A percentile compares a stretch with the other conserved stretches of the same genome.
phyloP scores from a whole-genome alignment of 208 protist species.

The Trypanosoma mega region DNA sequence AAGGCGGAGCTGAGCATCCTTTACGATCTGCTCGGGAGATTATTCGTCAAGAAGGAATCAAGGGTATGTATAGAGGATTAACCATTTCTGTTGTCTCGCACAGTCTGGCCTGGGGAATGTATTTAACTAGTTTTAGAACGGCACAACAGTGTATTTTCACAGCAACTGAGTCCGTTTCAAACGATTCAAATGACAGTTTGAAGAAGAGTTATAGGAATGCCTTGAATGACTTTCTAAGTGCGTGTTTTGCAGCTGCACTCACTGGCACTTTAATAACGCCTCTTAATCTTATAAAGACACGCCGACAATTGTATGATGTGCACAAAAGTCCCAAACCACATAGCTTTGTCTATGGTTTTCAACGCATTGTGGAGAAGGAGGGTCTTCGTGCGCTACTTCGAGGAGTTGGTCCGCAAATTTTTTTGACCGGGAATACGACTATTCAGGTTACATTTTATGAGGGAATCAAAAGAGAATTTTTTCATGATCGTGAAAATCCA shows the following conservation, averaged over 20 bases:
- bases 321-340: constrained; percentile 6
- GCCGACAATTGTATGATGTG: constrained; percentile 62
- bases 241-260: constrained; percentile 56
- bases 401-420: constrained; percentile 71
- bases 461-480: constrained; percentile 60
- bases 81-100: constrained; percentile 63
- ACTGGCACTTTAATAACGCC: constrained; percentile 73
- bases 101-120: constrained; percentile 77
- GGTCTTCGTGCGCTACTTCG: constrained; percentile 68
- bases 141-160: constrained; percentile 44
- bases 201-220: constrained; percentile 6
- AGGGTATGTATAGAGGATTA: constrained; percentile 79
- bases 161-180: not conserved
- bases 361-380: constrained; percentile 45
- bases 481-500: constrained; percentile 58
- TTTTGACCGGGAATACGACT: constrained; percentile 73
- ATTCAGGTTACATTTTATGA: constrained; percentile 87
- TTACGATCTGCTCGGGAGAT: constrained; percentile 52
- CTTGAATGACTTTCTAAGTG: constrained; percentile 55
- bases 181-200: not conserved
- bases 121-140: constrained; percentile 69
- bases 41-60: constrained; percentile 55
- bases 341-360: constrained; percentile 27
- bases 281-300: constrained; percentile 77
- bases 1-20: constrained; percentile 40